These are phyloP conservation scores for Cotoneaster glaucophyllus DNA, from an alignment of 306 rosid genomes.

Conservation along the genomic window DNA sequence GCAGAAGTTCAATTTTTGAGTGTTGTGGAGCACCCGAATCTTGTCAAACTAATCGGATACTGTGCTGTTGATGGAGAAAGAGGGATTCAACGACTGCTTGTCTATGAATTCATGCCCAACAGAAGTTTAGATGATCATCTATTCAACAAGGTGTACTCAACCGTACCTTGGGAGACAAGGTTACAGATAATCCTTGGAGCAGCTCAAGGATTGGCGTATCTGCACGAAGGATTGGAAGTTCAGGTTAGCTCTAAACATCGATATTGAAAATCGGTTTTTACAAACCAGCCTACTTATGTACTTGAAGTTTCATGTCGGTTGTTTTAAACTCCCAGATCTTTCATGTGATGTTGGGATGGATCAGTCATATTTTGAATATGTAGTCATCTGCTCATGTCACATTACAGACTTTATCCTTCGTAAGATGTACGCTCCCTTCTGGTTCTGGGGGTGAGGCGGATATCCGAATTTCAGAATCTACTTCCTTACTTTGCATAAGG, in stretches of 20 bases:
- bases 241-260: slow-evolving; percentile 43
- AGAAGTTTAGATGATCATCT: slow-evolving; percentile 73
- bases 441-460: neutral
- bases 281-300: neutral
- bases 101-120: slow-evolving; percentile 69
- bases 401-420: neutral
- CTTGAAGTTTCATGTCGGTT: neutral
- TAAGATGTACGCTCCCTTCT: neutral
- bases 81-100: slow-evolving; percentile 79
- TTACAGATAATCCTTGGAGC: slow-evolving; percentile 62
- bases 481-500: neutral
- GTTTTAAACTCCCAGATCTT: neutral
- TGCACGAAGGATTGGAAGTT: slow-evolving; percentile 76
- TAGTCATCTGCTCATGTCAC: neutral
- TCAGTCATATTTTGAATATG: neutral
- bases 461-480: neutral
- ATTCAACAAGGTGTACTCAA: slow-evolving; percentile 42
- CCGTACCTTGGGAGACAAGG: slow-evolving; percentile 65
- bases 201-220: slow-evolving; percentile 68
- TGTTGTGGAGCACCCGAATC: slow-evolving; percentile 79
- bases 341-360: neutral
- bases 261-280: neutral
- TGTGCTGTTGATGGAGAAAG: slow-evolving; percentile 76
- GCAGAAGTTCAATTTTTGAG: slow-evolving; percentile 85
- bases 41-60: slow-evolving; percentile 73